These are phyloP conservation scores for Oryza australiensis DNA, from an alignment of 176 grass and related monocot genomes.

Conservation along the genomic window DNA sequence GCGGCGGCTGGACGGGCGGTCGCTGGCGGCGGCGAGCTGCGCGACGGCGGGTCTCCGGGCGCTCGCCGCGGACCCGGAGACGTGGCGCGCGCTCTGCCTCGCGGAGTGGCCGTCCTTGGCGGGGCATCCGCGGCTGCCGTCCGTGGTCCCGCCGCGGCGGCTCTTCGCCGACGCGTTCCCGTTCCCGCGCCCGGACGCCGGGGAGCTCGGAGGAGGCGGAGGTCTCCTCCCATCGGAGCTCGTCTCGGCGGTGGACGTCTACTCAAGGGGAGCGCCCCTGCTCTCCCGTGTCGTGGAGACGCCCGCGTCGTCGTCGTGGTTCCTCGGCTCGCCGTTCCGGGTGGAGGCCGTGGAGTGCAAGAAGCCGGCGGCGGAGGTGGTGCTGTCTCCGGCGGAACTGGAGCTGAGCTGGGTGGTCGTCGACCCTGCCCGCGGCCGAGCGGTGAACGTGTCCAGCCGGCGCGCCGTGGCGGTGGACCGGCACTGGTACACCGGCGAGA, in stretches of 20 bases:
- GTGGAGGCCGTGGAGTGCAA: constrained; percentile 63
- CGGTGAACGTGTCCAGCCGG: constrained; percentile 63
- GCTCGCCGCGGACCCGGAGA: constrained; percentile 47
- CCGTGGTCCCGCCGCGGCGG: constrained; percentile 29
- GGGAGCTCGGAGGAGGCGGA: not conserved
- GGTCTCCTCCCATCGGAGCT: not conserved
- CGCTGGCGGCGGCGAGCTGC: constrained; percentile 63
- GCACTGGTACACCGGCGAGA: constrained; percentile 79
- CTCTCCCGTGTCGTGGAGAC: constrained; percentile 64
- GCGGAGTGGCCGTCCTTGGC: constrained; percentile 67
- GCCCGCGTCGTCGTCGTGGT: constrained; percentile 50
- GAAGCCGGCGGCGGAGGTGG: not conserved
- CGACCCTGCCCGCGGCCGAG: constrained; percentile 45
- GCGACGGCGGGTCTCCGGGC: constrained; percentile 47
- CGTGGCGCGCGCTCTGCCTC: constrained; percentile 75
- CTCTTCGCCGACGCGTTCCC: constrained; percentile 72
- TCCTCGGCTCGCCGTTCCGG: constrained; percentile 62
- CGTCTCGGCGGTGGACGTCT: constrained; percentile 71
- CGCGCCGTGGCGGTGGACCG: constrained; percentile 48
- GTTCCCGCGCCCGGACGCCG: constrained; percentile 35
- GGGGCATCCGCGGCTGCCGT: constrained; percentile 1
- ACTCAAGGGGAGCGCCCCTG: constrained; percentile 37
- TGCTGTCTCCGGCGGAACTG: constrained; percentile 39
- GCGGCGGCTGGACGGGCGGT: constrained; percentile 54
- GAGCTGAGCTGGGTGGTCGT: constrained; percentile 67